Evolutionary conservation across 768 basidiomycete genomes (phyloP).

Genomic region (Pisolithus orientalis): DNA sequence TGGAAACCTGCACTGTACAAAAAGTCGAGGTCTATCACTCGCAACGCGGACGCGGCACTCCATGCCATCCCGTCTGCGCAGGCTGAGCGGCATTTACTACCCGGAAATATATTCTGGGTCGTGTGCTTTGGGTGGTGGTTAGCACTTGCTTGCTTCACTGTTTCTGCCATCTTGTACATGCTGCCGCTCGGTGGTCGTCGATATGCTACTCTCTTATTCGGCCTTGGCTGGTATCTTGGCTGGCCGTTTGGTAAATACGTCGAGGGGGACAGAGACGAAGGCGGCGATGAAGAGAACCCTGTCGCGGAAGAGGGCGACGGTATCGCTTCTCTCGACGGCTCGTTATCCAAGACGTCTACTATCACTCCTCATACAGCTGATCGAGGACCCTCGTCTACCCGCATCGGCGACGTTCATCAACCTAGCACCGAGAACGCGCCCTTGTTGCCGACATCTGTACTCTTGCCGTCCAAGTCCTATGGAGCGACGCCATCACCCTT

Average conservation of each 20-base stretch:
- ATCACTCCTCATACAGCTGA: constrained; percentile 34
- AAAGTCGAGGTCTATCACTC: constrained; percentile 93
- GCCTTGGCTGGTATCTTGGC: constrained; percentile 91
- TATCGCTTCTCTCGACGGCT: constrained; percentile 23
- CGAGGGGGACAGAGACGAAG: constrained; percentile 60
- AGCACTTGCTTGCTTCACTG: constrained; percentile 56
- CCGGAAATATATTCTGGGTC: constrained; percentile 93
- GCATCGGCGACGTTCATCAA: neutral
- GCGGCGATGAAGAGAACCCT: constrained; percentile 36
- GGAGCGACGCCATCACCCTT: constrained; percentile 46
- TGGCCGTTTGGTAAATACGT: constrained; percentile 99
- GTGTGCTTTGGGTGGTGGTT: constrained; percentile 93
- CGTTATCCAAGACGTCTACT: constrained; percentile 39
- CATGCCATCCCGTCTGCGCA: constrained; percentile 90
- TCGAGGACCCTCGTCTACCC: constrained; percentile 9
- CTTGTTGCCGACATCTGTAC: constrained; percentile 30
- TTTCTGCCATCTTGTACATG: constrained; percentile 63
- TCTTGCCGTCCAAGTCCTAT: constrained; percentile 56
- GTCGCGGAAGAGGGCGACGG: constrained; percentile 14
- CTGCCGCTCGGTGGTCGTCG: constrained; percentile 77
- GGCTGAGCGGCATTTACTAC: constrained; percentile 86
- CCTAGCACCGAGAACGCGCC: constrained; percentile 42
- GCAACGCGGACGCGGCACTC: constrained; percentile 90
- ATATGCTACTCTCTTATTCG: constrained; percentile 83
- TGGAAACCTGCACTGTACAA: constrained; percentile 99